These are phyloP conservation scores for Bipolaris oryzae DNA, from an alignment of 2,329 filamentous ascomycete genomes.

Conservation along the genomic window DNA sequence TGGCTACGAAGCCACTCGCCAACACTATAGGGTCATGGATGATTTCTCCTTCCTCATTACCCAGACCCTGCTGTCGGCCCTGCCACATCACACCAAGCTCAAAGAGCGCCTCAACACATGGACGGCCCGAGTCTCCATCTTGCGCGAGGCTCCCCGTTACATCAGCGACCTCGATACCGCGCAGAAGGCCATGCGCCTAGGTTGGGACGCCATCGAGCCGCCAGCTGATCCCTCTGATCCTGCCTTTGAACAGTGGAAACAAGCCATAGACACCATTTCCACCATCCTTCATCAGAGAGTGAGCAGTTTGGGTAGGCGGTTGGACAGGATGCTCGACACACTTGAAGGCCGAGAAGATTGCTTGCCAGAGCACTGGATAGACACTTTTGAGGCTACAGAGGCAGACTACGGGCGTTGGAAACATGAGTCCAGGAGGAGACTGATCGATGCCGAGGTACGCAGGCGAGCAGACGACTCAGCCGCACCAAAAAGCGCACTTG, in stretches of 20 bases:
- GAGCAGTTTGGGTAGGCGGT: slow-evolving; percentile 68
- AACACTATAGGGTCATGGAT: slow-evolving; percentile 73
- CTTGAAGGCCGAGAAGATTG: slow-evolving; percentile 85
- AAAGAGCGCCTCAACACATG: slow-evolving; percentile 76
- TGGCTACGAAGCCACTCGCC: slow-evolving; percentile 38
- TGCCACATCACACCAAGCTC: slow-evolving; percentile 80
- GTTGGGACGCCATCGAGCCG: slow-evolving; percentile 66
- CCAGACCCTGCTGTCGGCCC: slow-evolving; percentile 84
- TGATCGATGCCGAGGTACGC: slow-evolving; percentile 67
- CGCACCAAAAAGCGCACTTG: neutral
- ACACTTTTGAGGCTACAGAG: slow-evolving; percentile 82
- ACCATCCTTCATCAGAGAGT: slow-evolving; percentile 71
- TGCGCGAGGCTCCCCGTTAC: slow-evolving; percentile 74
- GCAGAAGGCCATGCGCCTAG: slow-evolving; percentile 68
- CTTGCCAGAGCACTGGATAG: slow-evolving; percentile 85
- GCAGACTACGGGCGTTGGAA: slow-evolving; percentile 80
- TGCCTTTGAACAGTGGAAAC: slow-evolving; percentile 43
- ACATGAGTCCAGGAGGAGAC: slow-evolving; percentile 73
- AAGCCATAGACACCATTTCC: slow-evolving; percentile 61
- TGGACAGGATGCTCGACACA: slow-evolving; percentile 86
- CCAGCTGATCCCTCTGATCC: slow-evolving; percentile 40
- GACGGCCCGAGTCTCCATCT: slow-evolving; percentile 75
- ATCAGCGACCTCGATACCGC: slow-evolving; percentile 68
- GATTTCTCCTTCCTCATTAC: slow-evolving; percentile 91
- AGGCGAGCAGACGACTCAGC: slow-evolving; percentile 26